These are phyloP conservation scores for Coleophoma crateriformis DNA, from an alignment of 2,329 filamentous ascomycete species.

Conservation along the genomic window DNA sequence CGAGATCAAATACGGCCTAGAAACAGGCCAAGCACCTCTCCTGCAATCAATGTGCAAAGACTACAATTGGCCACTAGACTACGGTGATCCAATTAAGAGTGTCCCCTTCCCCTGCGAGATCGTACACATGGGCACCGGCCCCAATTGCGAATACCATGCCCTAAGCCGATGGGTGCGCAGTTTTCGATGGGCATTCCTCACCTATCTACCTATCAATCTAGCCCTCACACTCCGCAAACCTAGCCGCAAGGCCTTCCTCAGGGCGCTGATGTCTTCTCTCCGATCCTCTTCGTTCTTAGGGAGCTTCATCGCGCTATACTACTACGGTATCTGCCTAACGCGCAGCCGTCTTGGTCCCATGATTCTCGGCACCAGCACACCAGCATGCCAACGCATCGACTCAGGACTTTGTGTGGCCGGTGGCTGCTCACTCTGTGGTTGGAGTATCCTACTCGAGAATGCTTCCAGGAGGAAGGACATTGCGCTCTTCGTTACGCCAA, in stretches of 20 bases:
- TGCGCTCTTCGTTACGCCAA: slow-evolving; percentile 73
- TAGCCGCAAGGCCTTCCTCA: slow-evolving; percentile 33
- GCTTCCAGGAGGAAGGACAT: slow-evolving; percentile 64
- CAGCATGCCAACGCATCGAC: slow-evolving; percentile 47
- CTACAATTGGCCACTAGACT: slow-evolving; percentile 60
- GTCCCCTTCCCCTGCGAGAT: slow-evolving; percentile 77
- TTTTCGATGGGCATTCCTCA: slow-evolving; percentile 69
- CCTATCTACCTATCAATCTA: slow-evolving; percentile 72
- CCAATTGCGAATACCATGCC: slow-evolving; percentile 71
- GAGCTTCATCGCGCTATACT: slow-evolving; percentile 72
- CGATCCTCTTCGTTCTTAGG: slow-evolving; percentile 75
- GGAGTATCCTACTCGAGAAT: slow-evolving; percentile 73
- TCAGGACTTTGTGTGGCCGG: slow-evolving; percentile 62
- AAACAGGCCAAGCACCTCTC: slow-evolving; percentile 64
- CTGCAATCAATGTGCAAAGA: slow-evolving; percentile 69
- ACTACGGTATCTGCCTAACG: slow-evolving; percentile 77
- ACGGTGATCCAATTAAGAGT: slow-evolving; percentile 65
- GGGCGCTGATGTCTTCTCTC: slow-evolving; percentile 52
- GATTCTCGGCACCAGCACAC: slow-evolving; percentile 49
- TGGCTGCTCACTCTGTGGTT: slow-evolving; percentile 73
- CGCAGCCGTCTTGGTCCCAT: slow-evolving; percentile 69
- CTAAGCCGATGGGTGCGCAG: slow-evolving; percentile 60
- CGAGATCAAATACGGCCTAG: slow-evolving; percentile 64
- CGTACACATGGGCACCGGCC: slow-evolving; percentile 73
- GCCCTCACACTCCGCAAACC: slow-evolving; percentile 52